phyloP scores from a whole-genome alignment of 1,139 yeast species.

The Saccharomyces hybrid region DNA sequence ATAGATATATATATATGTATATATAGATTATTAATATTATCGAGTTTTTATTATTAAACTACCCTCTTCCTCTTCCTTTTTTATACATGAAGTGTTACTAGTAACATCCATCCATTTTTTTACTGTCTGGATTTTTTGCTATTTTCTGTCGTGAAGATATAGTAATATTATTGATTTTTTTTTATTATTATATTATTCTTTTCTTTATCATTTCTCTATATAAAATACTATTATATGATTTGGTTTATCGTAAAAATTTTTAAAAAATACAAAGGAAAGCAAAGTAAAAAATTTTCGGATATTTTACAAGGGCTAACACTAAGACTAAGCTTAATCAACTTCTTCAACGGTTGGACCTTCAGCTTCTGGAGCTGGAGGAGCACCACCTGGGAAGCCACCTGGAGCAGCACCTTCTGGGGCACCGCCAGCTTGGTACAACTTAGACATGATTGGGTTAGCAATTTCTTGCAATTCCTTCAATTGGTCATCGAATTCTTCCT shows the following conservation, averaged over 20 bases:
- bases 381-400: slow-evolving; percentile 65
- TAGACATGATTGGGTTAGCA: slow-evolving; percentile 91
- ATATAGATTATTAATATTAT: not conserved
- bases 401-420: slow-evolving; percentile 60
- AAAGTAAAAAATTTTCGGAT: not conserved
- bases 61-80: not conserved
- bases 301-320: not conserved
- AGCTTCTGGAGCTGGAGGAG: slow-evolving; percentile 59
- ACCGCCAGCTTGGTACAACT: slow-evolving; percentile 76
- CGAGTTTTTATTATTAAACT: not conserved
- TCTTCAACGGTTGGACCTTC: slow-evolving; percentile 93
- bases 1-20: not conserved
- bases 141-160: not conserved
- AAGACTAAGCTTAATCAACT: slow-evolving; percentile 55
- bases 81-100: not conserved
- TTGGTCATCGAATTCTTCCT: slow-evolving; percentile 80
- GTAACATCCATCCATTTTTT: not conserved
- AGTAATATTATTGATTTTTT: not conserved
- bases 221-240: not conserved
- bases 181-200: not conserved
- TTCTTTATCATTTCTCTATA: not conserved
- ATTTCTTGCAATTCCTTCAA: slow-evolving; percentile 90
- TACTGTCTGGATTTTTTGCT: not conserved
- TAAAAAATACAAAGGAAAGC: slow-evolving; percentile 1
- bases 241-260: not conserved